These are phyloP conservation scores for Sphaerobolus stellatus DNA, from an alignment of 1,284 basidiomycete genomes.

Conservation along the genomic window DNA sequence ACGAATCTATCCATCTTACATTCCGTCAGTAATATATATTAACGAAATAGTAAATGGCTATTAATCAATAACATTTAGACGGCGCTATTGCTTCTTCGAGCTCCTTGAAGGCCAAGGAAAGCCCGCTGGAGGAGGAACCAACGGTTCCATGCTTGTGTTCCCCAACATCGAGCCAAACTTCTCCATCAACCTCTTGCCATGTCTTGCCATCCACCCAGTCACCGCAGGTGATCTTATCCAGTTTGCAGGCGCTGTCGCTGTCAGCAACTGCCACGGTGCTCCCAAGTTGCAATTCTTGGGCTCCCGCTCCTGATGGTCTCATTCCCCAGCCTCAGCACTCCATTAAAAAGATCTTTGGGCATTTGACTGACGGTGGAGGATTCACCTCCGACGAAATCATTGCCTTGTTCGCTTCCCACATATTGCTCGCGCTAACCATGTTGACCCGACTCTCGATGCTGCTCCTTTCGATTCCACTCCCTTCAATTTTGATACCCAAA, in stretches of 20 bases:
- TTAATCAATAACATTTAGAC: slow-evolving; percentile 6
- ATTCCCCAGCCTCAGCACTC: slow-evolving; percentile 17
- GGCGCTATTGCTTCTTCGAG: slow-evolving; percentile 18
- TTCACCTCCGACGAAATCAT: slow-evolving; percentile 18
- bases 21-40: slow-evolving; percentile 13
- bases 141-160: background rate
- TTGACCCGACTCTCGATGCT: slow-evolving; percentile 12
- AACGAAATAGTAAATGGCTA: background rate
- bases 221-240: slow-evolving; percentile 29
- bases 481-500: slow-evolving; percentile 28
- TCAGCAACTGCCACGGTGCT: slow-evolving; percentile 28
- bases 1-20: slow-evolving; percentile 12
- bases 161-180: background rate
- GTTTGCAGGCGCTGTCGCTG: slow-evolving; percentile 25
- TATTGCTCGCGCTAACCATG: slow-evolving; percentile 15
- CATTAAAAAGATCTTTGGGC: slow-evolving; percentile 16
- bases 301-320: slow-evolving; percentile 22
- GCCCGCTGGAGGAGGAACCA: slow-evolving; percentile 19
- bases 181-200: slow-evolving; percentile 14
- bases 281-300: slow-evolving; percentile 20
- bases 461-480: slow-evolving; percentile 30
- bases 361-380: slow-evolving; percentile 19
- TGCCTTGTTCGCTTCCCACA: slow-evolving; percentile 16
- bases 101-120: background rate
- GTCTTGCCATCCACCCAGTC: slow-evolving; percentile 20